phyloP scores from a whole-genome alignment of 345 rosid genomes.

The Carallia brachiata region DNA sequence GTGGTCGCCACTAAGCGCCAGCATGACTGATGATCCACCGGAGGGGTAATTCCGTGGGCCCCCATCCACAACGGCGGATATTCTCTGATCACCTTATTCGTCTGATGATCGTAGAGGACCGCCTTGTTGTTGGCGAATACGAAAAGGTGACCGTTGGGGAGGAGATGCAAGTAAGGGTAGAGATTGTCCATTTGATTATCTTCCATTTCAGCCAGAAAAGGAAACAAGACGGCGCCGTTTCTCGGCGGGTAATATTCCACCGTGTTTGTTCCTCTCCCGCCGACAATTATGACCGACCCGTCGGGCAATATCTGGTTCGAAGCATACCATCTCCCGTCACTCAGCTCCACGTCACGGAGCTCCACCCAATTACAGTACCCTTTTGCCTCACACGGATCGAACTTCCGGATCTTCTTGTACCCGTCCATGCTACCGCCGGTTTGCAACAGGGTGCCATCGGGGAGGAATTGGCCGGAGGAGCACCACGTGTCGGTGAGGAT shows the following conservation, averaged over 20 bases:
- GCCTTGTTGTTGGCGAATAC: constrained; percentile 80
- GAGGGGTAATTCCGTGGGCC: constrained; percentile 88
- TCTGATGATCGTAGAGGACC: constrained; percentile 55
- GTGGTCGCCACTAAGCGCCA: constrained; percentile 41
- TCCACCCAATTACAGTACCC: constrained; percentile 29
- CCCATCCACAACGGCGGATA: constrained; percentile 73
- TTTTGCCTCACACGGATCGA: constrained; percentile 21
- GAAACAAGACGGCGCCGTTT: constrained; percentile 60
- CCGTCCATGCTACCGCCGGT: constrained; percentile 33
- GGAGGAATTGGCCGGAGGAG: constrained; percentile 34
- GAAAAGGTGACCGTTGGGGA: constrained; percentile 77
- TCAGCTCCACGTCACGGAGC: constrained; percentile 21
- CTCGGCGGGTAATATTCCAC: constrained; percentile 30
- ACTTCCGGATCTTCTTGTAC: constrained; percentile 27
- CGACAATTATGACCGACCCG: constrained; percentile 63
- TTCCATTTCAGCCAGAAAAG: constrained; percentile 60
- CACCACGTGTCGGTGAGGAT: constrained; percentile 39
- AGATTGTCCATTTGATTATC: constrained; percentile 87
- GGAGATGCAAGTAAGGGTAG: constrained; percentile 86
- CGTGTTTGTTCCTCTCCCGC: constrained; percentile 63
- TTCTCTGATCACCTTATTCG: constrained; percentile 37
- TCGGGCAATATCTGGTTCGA: constrained; percentile 77
- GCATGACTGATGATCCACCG: constrained; percentile 78
- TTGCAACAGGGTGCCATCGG: constrained; percentile 24
- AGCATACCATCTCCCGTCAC: constrained; percentile 68